Conservation (phyloP, 208 protist species). For the Willaertia magna region DNA sequence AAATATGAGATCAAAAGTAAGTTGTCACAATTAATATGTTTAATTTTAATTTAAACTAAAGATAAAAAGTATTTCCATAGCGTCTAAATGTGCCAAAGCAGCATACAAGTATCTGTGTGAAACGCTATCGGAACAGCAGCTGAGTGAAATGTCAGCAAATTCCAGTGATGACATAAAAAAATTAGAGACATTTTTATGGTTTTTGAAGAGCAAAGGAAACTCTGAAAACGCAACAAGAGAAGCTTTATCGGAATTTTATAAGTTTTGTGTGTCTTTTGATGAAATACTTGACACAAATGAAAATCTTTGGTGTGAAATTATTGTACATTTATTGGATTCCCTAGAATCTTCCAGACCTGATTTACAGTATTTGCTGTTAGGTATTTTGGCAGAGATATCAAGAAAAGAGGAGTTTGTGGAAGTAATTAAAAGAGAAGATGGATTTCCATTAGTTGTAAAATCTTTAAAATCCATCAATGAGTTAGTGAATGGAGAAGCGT, state of each 20-base stretch:
- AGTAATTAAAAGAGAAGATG: conserved; percentile 28
- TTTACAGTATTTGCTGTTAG: not conserved
- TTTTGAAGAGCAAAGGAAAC: not conserved
- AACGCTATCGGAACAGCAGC: not conserved
- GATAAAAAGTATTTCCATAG: not conserved
- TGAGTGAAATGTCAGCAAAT: not conserved
- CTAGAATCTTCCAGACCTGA: not conserved
- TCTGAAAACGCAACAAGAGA: not conserved
- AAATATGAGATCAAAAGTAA: not conserved
- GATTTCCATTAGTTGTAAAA: conserved; percentile 39
- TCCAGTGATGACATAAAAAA: not conserved
- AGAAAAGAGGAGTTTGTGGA: not conserved
- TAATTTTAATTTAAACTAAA: not conserved
- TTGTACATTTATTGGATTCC: not conserved
- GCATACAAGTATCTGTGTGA: not conserved
- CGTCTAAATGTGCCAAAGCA: not conserved
- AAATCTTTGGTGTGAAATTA: not conserved
- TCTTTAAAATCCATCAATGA: conserved; percentile 73
- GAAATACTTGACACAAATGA: not conserved
- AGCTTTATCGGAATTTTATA: not conserved
- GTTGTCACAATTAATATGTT: not conserved
- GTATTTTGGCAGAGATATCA: not conserved
- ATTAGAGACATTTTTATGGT: not conserved
- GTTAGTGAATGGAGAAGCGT: conserved; percentile 65
- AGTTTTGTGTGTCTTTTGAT: not conserved